A percentile compares a stretch with the other conserved stretches of the same genome.
phyloP scores from a whole-genome alignment of 208 protist genomes.

The Trypanosoma cruzi region DNA sequence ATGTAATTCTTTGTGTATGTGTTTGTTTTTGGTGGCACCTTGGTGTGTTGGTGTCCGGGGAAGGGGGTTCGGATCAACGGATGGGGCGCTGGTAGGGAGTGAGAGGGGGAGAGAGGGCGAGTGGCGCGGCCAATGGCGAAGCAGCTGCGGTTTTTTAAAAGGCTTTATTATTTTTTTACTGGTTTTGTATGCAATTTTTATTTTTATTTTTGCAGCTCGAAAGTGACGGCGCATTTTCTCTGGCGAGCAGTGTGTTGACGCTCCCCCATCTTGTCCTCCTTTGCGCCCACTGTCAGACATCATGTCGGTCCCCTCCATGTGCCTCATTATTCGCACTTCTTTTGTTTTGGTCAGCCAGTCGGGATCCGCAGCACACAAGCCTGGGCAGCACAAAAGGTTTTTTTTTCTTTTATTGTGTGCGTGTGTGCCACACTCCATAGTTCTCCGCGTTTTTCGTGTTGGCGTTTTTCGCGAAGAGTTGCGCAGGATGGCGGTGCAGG shows the following conservation, averaged over 20 bases:
- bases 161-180: conserved; percentile 8
- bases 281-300: not conserved
- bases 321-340: not conserved
- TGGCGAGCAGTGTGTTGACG: not conserved
- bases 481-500: not conserved
- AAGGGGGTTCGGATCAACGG: not conserved
- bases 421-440: too few relatives aligned
- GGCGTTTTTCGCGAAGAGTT: not conserved
- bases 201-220: not conserved
- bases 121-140: not conserved
- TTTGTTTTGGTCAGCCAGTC: not conserved
- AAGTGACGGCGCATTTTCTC: not conserved
- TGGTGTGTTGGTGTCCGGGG: not conserved
- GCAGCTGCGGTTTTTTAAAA: too few relatives aligned
- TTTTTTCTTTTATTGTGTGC: not conserved
- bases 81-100: not conserved
- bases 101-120: not conserved
- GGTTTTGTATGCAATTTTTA: not conserved
- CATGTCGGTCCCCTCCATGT: not conserved
- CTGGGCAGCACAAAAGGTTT: not conserved
- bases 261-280: not conserved
- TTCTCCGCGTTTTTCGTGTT: not conserved
- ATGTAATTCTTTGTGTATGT: not conserved
- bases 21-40: not conserved
- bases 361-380: not conserved